Evolutionary conservation across 192 early-diverging fungal genomes (phyloP).

Genomic region (Fimicolochytrium jonesii): DNA sequence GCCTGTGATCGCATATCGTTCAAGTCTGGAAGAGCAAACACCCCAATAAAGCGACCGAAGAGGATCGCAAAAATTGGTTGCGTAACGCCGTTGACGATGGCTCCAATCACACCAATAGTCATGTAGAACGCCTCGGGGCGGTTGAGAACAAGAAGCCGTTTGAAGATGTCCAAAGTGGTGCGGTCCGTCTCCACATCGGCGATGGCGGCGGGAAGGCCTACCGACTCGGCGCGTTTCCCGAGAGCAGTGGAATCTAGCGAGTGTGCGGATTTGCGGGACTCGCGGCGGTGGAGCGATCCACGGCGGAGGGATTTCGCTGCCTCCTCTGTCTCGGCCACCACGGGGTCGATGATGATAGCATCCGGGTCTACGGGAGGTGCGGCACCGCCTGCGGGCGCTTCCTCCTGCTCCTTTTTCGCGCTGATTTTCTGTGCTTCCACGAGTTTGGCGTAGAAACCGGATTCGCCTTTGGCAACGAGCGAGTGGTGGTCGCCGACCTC

Average conservation of each 20-base stretch:
- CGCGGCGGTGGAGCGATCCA: too few species aligned
- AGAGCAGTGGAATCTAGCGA: neutral
- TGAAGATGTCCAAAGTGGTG: constrained; percentile 5
- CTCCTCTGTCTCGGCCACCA: constrained; percentile 43
- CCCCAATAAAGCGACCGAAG: constrained; percentile 35
- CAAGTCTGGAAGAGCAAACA: constrained; percentile 15
- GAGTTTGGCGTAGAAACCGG: constrained; percentile 61
- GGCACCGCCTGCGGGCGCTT: neutral
- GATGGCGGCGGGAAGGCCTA: neutral
- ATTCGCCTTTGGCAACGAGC: constrained; percentile 51
- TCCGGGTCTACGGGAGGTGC: constrained; percentile 20
- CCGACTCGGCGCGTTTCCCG: neutral
- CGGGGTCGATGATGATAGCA: constrained; percentile 3
- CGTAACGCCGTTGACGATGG: constrained; percentile 65
- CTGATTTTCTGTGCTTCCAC: constrained; percentile 67
- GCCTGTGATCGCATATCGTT: constrained; percentile 19
- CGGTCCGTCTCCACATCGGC: neutral
- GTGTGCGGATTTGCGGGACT: constrained; percentile 1
- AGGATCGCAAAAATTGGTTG: constrained; percentile 75
- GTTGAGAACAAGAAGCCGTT: constrained; percentile 38
- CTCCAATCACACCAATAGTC: constrained; percentile 53
- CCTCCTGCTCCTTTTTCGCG: constrained; percentile 16
- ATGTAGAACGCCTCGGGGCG: constrained; percentile 37
- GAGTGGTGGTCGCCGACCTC: constrained; percentile 79
- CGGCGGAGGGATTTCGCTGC: constrained; percentile 8